Evolutionary conservation across 2,329 filamentous ascomycete genomes (phyloP), one percentile per base, ranked within the genome.

Genomic region (Akanthomyces dipterigenus): DNA sequence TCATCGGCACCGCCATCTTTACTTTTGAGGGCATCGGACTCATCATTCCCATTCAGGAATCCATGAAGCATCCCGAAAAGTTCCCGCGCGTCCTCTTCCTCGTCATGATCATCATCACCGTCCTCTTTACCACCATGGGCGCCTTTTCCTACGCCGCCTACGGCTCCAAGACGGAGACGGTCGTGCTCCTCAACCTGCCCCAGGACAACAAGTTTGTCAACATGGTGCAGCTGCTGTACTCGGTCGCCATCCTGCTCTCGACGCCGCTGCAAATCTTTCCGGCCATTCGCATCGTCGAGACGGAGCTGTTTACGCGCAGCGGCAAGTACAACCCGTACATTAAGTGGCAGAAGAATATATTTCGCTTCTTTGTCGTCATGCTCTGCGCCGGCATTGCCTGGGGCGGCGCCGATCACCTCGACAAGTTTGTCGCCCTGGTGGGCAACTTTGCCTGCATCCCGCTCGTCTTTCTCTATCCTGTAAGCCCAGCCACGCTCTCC

Each of bases 311-410:
- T 75, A 96, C 90, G 26, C 84, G 89, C 71, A 96, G 92, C 64
- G 93, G 95, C 68, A 99, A 99, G 76, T 96, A 97, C 78, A 97
- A 98, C 72, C 93, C 92, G 0, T 95, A 91, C 71, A 96, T 99
- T 80, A 99, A 99, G 79, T 99, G 95, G 95, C 90, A 98, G 82
- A 99, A 99, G 86, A 99, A 99, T 68, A 79, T 89, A 38, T 99
- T 96, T 80, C 88, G 95, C 60, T 99, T 98, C 80, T 88, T 93
- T 71, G 86, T 97, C 64, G 95, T 98, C 55, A 84, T 90, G 69
- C 75, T 95, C 26, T 98, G 95, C 70, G 90, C 93, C 0, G 76
- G 87, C 62, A 89, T 99, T 66, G 93, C 93, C 1, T 99, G 92
- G 91, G 87, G 88, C 49, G 95, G 95, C 64, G 93, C 95, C 3